Evolutionary conservation across 2,329 filamentous ascomycete species (phyloP).

Genomic region (Diaporthe ampelina): DNA sequence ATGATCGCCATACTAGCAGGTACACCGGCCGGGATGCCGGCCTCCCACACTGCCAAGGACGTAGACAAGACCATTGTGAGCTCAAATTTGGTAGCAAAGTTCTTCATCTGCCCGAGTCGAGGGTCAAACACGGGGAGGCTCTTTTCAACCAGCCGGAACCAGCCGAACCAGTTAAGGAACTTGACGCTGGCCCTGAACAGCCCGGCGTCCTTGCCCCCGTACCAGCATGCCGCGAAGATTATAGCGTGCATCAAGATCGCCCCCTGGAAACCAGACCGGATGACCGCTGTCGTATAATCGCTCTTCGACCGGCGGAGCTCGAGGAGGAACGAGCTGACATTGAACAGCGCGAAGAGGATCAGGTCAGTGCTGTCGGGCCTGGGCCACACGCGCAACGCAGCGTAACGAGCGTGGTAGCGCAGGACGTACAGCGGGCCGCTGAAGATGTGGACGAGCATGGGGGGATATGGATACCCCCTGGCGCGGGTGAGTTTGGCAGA

Average conservation of each 20-base stretch:
- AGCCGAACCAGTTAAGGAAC: constrained; percentile 39
- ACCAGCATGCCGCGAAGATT: constrained; percentile 34
- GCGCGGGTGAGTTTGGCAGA: constrained; percentile 31
- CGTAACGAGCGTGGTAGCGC: constrained; percentile 37
- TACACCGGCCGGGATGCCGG: constrained; percentile 27
- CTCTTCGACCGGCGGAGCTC: not conserved
- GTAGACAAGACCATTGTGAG: not conserved
- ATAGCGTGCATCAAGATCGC: constrained; percentile 1
- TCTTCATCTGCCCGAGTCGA: not conserved
- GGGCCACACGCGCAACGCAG: constrained; percentile 28
- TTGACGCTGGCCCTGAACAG: constrained; percentile 36
- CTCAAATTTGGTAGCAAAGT: not conserved
- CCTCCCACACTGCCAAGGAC: constrained; percentile 28
- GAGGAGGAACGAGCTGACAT: constrained; percentile 23
- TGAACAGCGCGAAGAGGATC: constrained; percentile 28
- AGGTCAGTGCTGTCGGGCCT: constrained; percentile 29
- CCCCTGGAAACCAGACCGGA: constrained; percentile 31
- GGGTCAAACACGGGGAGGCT: not conserved
- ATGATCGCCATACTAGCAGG: not conserved
- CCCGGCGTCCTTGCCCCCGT: not conserved
- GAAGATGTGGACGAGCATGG: constrained; percentile 29
- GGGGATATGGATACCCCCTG: constrained; percentile 20
- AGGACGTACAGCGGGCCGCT: not conserved
- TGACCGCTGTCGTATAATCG: not conserved
- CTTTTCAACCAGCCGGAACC: constrained; percentile 1